Evolutionary conservation across 1,139 yeast genomes (phyloP), one percentile per base, ranked within the genome.

Genomic region (Chernovozyma aurita): DNA sequence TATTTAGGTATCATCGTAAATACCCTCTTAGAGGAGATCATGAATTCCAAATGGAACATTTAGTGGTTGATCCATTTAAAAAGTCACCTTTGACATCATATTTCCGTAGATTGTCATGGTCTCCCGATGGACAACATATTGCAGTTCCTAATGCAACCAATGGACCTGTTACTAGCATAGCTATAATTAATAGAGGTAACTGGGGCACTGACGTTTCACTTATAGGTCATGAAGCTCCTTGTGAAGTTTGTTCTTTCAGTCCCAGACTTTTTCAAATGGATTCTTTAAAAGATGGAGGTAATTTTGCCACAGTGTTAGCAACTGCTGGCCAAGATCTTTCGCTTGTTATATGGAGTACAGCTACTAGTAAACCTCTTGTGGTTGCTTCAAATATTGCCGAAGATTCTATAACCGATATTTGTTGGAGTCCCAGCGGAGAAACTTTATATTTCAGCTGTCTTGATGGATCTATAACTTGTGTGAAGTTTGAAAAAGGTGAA

Each of bases 61-160:
- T 86, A 4, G 82, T 92, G 3, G 63, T 80, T 30, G 83, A 81
- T 24, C 98, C 99, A 0, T 94, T 92, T 61, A 73, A 71, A 40
- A 86, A 83, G 46, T 85, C 96, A 0, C 98, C 98, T 1, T 67
- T 90, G 43, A 86, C 96, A 0, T 87, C 97, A 0, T 92, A 92
- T 57, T 92, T 88, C 56, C 70, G 98, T 46, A 68, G 97, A 47
- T 75, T 85, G 61, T 85, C 95, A 18, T 92, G 99, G 99, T 86
- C 97, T 0, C 98, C 98, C 0, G 97, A 92, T 59, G 98, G 98
- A 1, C 94, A 86, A 55, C 92, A 85, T 51, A 85, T 92, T 35
- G 97, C 97, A 0, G 95, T 86, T 0, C 95, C 98, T 0, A 94
- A 92, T 59, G 97, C 98, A 2, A 87, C 95, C 8, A 92, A 94